Evolutionary conservation across 768 basidiomycete genomes (phyloP).

Genomic region (Russula dissimulans): DNA sequence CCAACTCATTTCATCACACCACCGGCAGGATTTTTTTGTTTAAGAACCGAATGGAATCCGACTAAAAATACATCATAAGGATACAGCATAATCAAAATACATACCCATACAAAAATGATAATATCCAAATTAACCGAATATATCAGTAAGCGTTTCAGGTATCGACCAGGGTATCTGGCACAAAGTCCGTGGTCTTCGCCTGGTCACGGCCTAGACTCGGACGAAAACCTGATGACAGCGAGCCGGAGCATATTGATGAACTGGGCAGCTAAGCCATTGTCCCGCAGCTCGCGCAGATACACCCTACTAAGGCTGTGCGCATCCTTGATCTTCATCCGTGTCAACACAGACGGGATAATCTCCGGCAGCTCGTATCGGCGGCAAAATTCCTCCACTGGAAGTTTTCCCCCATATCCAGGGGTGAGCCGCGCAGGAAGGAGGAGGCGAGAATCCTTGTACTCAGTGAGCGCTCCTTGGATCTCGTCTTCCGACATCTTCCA

Average conservation of each 20-base stretch:
- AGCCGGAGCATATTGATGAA: constrained; percentile 8
- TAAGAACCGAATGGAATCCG: too few relatives aligned
- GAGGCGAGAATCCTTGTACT: constrained; percentile 5
- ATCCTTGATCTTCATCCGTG: constrained; percentile 4
- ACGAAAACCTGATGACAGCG: constrained; percentile 9
- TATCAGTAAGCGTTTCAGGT: background rate
- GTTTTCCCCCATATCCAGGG: constrained; percentile 1
- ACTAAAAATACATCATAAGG: background rate
- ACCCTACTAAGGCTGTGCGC: constrained; percentile 6
- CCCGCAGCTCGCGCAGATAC: constrained; percentile 2
- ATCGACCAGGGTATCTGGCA: too few relatives aligned
- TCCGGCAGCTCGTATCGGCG: constrained; percentile 5
- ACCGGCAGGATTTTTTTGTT: background rate
- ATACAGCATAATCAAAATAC: constrained; percentile 1
- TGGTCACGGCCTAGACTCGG: constrained; percentile 6
- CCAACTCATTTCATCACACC: background rate
- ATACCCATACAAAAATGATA: background rate
- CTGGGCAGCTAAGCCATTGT: background rate
- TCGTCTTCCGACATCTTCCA: constrained; percentile 10
- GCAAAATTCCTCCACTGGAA: constrained; percentile 7
- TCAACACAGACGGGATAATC: background rate
- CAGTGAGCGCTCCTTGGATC: constrained; percentile 1
- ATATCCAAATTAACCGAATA: too few relatives aligned
- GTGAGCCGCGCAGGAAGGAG: constrained; percentile 9
- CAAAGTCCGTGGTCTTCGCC: too few relatives aligned